phyloP scores from a whole-genome alignment of 345 rosid species.

The Dipteronia dyeriana region DNA sequence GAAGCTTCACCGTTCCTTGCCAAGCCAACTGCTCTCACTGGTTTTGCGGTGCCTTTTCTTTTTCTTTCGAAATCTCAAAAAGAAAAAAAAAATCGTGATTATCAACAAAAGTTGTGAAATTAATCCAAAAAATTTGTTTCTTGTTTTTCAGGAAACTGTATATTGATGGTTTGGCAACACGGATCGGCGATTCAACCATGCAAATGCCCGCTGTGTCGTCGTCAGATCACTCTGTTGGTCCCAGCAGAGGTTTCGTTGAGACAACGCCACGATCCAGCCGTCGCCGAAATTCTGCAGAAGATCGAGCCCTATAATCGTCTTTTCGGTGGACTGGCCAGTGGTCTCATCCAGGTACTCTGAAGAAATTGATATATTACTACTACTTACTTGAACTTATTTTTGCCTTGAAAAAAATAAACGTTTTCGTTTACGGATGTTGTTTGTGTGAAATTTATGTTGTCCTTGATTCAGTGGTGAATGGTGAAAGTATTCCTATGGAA shows the following conservation, averaged over 20 bases:
- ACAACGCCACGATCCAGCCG: constrained; percentile 42
- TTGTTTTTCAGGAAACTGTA: constrained; percentile 59
- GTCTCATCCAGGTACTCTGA: constrained; percentile 62
- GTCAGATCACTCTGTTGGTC: constrained; percentile 76
- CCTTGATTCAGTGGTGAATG: too few relatives aligned
- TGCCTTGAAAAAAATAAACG: too few relatives aligned
- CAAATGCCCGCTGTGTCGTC: constrained; percentile 88
- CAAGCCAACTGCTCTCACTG: constrained; percentile 98
- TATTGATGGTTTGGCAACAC: constrained; percentile 85
- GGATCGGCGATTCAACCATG: constrained; percentile 72
- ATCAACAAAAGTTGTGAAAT: background rate
- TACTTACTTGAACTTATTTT: too few relatives aligned
- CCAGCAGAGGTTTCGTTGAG: constrained; percentile 61
- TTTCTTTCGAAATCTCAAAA: background rate
- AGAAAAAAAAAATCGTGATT: background rate
- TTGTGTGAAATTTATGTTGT: too few relatives aligned
- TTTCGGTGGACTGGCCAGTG: constrained; percentile 53
- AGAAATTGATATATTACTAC: too few relatives aligned
- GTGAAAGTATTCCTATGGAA: too few relatives aligned
- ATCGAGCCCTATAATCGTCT: constrained; percentile 73
- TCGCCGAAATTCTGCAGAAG: constrained; percentile 49
- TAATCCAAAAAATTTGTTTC: background rate
- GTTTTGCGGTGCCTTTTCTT: constrained; percentile 69
- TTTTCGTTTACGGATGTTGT: too few relatives aligned
- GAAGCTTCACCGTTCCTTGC: constrained; percentile 65